Percentiles rank a stretch among this genome's conserved stretches.
These are phyloP conservation scores for Penicillium freii DNA, from an alignment of 2,329 filamentous ascomycete species.

Conservation along the genomic window DNA sequence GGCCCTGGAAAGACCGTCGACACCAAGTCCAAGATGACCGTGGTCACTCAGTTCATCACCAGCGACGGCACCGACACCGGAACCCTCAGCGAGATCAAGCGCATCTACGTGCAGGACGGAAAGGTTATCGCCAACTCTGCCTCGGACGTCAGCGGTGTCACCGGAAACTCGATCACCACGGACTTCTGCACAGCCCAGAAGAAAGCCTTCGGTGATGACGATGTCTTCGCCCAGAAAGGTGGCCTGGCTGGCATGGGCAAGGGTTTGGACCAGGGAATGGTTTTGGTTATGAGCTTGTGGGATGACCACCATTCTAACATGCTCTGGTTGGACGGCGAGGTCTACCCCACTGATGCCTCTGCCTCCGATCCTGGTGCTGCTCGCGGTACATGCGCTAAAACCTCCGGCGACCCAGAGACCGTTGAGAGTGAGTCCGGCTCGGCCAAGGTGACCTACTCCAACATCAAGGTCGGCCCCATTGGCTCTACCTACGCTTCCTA, in stretches of 20 bases:
- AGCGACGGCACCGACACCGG: conserved; percentile 51
- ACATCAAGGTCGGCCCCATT: conserved; percentile 60
- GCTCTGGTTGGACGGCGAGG: conserved; percentile 69
- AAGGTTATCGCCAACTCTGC: conserved; percentile 57
- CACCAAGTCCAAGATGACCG: conserved; percentile 60
- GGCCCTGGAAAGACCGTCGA: conserved; percentile 59
- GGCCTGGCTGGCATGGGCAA: conserved; percentile 56
- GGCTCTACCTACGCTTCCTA: conserved; percentile 50
- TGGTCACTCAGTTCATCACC: conserved; percentile 66
- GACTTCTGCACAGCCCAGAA: conserved; percentile 59
- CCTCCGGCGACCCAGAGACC: conserved; percentile 52
- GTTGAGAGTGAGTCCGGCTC: conserved; percentile 50
- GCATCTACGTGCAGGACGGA: conserved; percentile 65
- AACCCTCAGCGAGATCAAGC: conserved; percentile 59
- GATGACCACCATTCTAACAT: conserved; percentile 68
- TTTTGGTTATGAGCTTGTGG: conserved; percentile 61
- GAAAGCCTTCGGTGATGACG: conserved; percentile 54
- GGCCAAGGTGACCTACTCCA: conserved; percentile 57
- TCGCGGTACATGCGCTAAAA: conserved; percentile 56
- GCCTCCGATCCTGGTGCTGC: conserved; percentile 48
- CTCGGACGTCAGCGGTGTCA: conserved; percentile 48
- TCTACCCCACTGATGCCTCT: conserved; percentile 53
- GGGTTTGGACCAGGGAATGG: conserved; percentile 59
- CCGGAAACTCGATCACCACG: conserved; percentile 56
- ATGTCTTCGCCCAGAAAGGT: conserved; percentile 55